Percentiles rank a stretch among this genome's conserved stretches.
These are phyloP conservation scores for Aspergillus amoenus DNA, from an alignment of 2,329 filamentous ascomycete species.

Conservation along the genomic window DNA sequence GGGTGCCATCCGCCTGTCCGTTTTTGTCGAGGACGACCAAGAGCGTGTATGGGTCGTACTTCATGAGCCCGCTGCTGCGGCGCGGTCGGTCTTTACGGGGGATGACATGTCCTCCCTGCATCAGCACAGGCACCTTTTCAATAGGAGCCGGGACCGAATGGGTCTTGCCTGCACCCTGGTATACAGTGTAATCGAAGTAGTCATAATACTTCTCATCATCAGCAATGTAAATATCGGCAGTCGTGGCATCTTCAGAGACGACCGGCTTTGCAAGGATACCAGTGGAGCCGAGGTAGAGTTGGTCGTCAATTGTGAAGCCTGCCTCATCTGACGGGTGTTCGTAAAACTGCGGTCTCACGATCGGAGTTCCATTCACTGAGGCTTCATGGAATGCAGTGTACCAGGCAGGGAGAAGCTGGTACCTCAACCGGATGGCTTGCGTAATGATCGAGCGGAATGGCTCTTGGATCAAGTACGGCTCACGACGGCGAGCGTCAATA, in stretches of 20 bases:
- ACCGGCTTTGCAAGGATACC: slow-evolving; percentile 93
- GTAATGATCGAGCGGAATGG: slow-evolving; percentile 85
- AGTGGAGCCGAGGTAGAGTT: slow-evolving; percentile 85
- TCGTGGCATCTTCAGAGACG: slow-evolving; percentile 70
- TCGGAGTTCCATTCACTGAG: slow-evolving; percentile 76
- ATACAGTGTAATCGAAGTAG: slow-evolving; percentile 83
- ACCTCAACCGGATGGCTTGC: slow-evolving; percentile 81
- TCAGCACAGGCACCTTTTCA: slow-evolving; percentile 82
- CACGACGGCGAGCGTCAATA: slow-evolving; percentile 89
- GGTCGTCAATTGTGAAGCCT: slow-evolving; percentile 87
- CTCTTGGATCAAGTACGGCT: slow-evolving; percentile 84
- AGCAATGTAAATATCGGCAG: slow-evolving; percentile 79
- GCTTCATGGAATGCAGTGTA: slow-evolving; percentile 96
- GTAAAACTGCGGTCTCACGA: slow-evolving; percentile 90
- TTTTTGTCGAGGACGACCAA: slow-evolving; percentile 70
- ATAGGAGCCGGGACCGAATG: slow-evolving; percentile 74
- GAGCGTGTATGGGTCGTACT: slow-evolving; percentile 90
- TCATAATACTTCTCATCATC: slow-evolving; percentile 91
- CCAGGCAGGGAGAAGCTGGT: slow-evolving; percentile 87
- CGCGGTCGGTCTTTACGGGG: slow-evolving; percentile 85
- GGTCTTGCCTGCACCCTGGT: slow-evolving; percentile 69
- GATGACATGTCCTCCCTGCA: slow-evolving; percentile 91
- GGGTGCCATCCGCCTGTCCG: slow-evolving; percentile 72
- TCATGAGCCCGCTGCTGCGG: slow-evolving; percentile 84
- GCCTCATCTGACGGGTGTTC: slow-evolving; percentile 81